Conservation (phyloP, 179 eudicot genomes). For the Spinacia oleracea region DNA sequence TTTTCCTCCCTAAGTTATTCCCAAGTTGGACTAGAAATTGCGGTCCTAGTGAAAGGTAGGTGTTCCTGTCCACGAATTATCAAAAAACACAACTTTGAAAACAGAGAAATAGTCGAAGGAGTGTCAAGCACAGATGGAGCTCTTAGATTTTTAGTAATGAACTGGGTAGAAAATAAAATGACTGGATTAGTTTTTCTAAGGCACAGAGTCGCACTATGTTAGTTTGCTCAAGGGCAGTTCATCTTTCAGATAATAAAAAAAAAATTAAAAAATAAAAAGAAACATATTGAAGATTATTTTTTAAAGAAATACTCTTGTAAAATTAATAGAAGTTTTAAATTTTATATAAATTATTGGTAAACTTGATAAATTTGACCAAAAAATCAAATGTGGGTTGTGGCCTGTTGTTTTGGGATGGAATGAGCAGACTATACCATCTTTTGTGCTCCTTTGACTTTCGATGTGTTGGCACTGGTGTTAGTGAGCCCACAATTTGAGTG, state of each 20-base stretch:
- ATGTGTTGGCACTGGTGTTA: neutral
- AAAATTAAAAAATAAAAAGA: neutral
- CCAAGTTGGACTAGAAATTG: neutral
- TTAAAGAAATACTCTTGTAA: neutral
- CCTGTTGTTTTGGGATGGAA: neutral
- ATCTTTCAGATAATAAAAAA: neutral
- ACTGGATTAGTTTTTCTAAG: too few relatives aligned
- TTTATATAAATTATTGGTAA: neutral
- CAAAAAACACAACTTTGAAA: neutral
- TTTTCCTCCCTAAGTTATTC: slow-evolving; percentile 5
- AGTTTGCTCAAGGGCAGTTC: neutral
- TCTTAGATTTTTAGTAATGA: neutral
- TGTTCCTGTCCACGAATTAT: neutral
- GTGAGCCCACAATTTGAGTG: neutral
- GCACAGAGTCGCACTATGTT: neutral
- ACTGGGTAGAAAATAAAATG: neutral
- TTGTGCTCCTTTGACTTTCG: neutral
- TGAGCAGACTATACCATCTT: neutral
- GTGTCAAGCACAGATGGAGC: neutral
- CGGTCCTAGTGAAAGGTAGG: neutral
- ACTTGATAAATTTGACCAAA: neutral
- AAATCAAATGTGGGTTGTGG: neutral
- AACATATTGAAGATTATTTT: too few relatives aligned
- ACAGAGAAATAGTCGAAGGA: neutral
- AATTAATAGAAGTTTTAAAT: neutral